A percentile compares a stretch with the other conserved stretches of the same genome.
These are phyloP conservation scores for Basipetospora sp. DNA, from an alignment of 2,329 filamentous ascomycete genomes.

Conservation along the genomic window DNA sequence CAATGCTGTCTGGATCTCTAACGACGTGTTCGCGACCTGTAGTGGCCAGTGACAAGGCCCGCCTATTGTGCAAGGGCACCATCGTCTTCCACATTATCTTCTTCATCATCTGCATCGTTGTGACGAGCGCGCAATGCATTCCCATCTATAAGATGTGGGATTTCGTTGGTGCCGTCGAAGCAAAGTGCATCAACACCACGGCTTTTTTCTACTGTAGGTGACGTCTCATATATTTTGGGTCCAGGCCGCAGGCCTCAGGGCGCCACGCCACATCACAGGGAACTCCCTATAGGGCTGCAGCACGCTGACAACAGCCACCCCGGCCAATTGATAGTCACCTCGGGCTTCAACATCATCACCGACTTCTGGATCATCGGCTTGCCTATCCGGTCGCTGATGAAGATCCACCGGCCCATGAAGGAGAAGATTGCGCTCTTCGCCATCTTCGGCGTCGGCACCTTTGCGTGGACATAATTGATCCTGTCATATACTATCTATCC, in stretches of 20 bases:
- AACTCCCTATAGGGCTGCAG: too few relatives aligned
- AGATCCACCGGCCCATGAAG: constrained; percentile 29
- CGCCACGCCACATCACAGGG: too few relatives aligned
- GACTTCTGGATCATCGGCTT: constrained; percentile 30
- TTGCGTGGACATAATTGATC: too few relatives aligned
- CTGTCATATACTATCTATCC: too few relatives aligned
- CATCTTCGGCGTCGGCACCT: constrained; percentile 27
- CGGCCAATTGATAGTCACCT: constrained; percentile 20
- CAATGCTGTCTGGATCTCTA: background rate
- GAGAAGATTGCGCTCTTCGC: constrained; percentile 35
- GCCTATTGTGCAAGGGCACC: constrained; percentile 18
- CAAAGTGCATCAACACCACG: constrained; percentile 25
- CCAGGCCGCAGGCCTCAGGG: too few relatives aligned
- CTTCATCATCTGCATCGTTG: constrained; percentile 23
- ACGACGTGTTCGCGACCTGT: background rate
- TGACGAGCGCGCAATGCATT: constrained; percentile 26
- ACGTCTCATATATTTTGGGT: too few relatives aligned
- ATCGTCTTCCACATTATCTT: constrained; percentile 25
- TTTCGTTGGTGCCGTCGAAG: constrained; percentile 15
- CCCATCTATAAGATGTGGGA: constrained; percentile 30
- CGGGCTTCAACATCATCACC: constrained; percentile 29
- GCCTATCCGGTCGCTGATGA: constrained; percentile 28
- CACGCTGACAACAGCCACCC: background rate
- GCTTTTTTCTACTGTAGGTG: constrained; percentile 26
- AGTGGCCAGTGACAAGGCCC: constrained; percentile 14